Evolutionary conservation across 1,284 basidiomycete genomes (phyloP), one percentile per base, ranked within the genome.

Genomic region (Coniferiporia sulphurascens): DNA sequence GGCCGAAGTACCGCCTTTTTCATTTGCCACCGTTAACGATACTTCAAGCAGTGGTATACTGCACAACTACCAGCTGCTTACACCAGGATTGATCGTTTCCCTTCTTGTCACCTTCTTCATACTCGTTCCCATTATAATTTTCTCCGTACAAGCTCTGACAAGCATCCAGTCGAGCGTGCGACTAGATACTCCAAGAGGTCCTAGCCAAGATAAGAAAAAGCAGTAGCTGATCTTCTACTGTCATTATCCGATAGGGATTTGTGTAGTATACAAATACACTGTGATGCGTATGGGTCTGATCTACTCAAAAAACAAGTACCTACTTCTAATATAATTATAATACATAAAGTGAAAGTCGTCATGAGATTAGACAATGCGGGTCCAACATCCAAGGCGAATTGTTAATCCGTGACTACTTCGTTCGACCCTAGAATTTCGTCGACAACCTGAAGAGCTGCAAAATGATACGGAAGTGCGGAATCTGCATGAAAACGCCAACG

Each of bases 151-250:
- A 13, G 83, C 90, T 1, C 76, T 95, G 35, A 80, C 86, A 12
- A 85, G 86, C 63, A 91, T 94, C 62, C 89, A 93, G 71, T 88
- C 85, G 48, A 82, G 87, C 4, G 66, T 87, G 48, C 75, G 82
- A 41, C 76, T 79, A 48, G 86, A 87, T 60, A 73, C 78, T 8
- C 83, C 85, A n/a, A 89, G 84, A 71, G 80, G 81, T 8, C 86
- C 80, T 65, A 85, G 77, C 64, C 78, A 81, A 61, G 86, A 89
- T 67, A 91, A 81, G 77, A 93, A 94, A 81, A 86, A 79, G 66
- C 89, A 93, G 77, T 93, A 79, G 67, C 55, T 10, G n/a, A 50
- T 63, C 34, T 17, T 58, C 50, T 44, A 68, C 60, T 60, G 49
- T 60, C 61, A 65, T 64, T 49, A 41, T 41, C 15, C 15, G 56